phyloP scores from a whole-genome alignment of 2,329 filamentous ascomycete genomes.

The Penicillium sp. region DNA sequence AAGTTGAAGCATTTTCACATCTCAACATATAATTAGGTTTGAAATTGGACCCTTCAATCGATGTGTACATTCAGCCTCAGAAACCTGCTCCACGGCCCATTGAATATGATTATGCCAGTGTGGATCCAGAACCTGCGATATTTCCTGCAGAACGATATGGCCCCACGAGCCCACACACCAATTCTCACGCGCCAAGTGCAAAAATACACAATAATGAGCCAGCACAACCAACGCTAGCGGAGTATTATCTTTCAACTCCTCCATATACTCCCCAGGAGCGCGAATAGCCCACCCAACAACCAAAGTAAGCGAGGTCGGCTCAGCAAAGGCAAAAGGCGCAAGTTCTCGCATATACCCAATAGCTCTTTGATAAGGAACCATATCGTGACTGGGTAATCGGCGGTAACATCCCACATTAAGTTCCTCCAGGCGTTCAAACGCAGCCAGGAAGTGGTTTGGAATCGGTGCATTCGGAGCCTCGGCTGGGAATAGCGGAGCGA shows the following conservation, averaged over 20 bases:
- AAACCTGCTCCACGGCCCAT: conserved; percentile 21
- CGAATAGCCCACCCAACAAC: conserved; percentile 28
- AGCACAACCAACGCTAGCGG: conserved; percentile 26
- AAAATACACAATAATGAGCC: conserved; percentile 27
- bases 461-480: neutral
- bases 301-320: conserved; percentile 25
- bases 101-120: conserved; percentile 22
- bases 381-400: neutral
- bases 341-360: conserved; percentile 17
- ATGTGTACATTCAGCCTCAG: neutral
- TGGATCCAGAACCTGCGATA: conserved; percentile 12
- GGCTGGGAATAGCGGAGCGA: conserved; percentile 13
- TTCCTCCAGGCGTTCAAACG: conserved; percentile 8
- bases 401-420: conserved; percentile 4
- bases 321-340: conserved; percentile 12
- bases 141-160: conserved; percentile 17
- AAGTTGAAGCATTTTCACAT: neutral
- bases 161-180: conserved; percentile 27
- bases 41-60: neutral
- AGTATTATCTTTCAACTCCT: conserved; percentile 9
- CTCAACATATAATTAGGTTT: too few species aligned
- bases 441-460: conserved; percentile 2
- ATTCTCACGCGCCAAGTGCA: conserved; percentile 21
- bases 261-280: conserved; percentile 12
- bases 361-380: neutral